Evolutionary conservation across 495 filamentous ascomycete species (phyloP).

Genomic region (Neurospora sp.): DNA sequence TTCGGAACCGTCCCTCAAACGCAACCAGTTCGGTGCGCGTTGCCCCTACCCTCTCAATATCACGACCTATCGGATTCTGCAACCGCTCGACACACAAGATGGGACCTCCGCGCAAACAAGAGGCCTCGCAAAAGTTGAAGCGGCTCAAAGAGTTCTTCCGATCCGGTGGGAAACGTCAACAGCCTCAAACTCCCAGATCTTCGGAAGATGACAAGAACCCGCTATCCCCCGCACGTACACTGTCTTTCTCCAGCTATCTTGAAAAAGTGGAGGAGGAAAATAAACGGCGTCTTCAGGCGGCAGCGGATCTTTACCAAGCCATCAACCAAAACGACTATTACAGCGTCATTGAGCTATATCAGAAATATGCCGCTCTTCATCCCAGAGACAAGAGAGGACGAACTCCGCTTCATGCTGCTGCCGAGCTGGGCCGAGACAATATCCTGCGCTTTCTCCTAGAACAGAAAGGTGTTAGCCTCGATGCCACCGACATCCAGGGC

Average conservation of each 20-base stretch:
- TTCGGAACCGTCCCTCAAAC: neutral
- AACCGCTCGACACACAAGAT: neutral
- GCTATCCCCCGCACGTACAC: neutral
- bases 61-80: neutral
- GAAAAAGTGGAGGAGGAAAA: neutral
- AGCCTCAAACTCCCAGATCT: neutral
- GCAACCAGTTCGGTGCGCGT: neutral
- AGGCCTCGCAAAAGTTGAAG: neutral
- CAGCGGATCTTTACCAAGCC: neutral
- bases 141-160: neutral
- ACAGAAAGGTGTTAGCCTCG: neutral
- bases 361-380: neutral
- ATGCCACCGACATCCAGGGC: neutral
- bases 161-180: neutral
- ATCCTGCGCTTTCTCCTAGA: neutral
- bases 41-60: neutral
- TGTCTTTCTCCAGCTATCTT: neutral
- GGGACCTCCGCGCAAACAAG: neutral
- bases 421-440: neutral
- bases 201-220: neutral
- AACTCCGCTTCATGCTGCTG: constrained; percentile 1
- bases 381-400: neutral
- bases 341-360: neutral
- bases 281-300: neutral
- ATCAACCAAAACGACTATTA: neutral